These are phyloP conservation scores for Trametes hirsuta DNA, from an alignment of 1,284 basidiomycete genomes.

Conservation along the genomic window DNA sequence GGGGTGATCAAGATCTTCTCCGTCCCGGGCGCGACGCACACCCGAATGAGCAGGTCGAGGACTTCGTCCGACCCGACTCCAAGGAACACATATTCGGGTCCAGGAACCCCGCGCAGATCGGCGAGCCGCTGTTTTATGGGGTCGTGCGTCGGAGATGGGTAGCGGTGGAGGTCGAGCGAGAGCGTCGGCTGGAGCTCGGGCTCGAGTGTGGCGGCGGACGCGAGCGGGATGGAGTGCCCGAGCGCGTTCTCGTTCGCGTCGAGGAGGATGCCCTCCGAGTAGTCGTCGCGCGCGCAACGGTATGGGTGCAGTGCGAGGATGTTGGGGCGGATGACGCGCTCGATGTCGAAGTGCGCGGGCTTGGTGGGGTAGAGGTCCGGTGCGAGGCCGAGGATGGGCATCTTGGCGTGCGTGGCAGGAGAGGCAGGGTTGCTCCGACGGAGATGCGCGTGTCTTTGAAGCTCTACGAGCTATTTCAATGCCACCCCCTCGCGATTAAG, in stretches of 20 bases:
- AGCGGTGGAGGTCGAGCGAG: slow-evolving; percentile 73
- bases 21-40: slow-evolving; percentile 81
- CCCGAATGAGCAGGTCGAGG: slow-evolving; percentile 92
- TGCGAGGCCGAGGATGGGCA: slow-evolving; percentile 51
- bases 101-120: slow-evolving; percentile 67
- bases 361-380: slow-evolving; percentile 47
- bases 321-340: slow-evolving; percentile 88
- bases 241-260: slow-evolving; percentile 98
- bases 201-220: slow-evolving; percentile 33
- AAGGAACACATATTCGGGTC: slow-evolving; percentile 81
- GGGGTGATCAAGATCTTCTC: slow-evolving; percentile 89
- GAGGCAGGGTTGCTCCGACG: not conserved
- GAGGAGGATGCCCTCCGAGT: slow-evolving; percentile 90
- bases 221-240: slow-evolving; percentile 77
- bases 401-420: slow-evolving; percentile 23
- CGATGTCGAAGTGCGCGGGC: slow-evolving; percentile 82
- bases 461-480: not conserved
- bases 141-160: slow-evolving; percentile 85
- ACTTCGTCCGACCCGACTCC: slow-evolving; percentile 98
- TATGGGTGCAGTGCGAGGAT: slow-evolving; percentile 94
- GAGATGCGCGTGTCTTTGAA: not conserved
- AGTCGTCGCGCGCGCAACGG: slow-evolving; percentile 96
- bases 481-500: not conserved
- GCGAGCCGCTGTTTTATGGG: slow-evolving; percentile 82
- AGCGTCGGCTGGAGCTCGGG: slow-evolving; percentile 40